A percentile compares a stretch with the other conserved stretches of the same genome.
Evolutionary conservation across 805 yeast species (phyloP).

Genomic region (Lachancea sp.): DNA sequence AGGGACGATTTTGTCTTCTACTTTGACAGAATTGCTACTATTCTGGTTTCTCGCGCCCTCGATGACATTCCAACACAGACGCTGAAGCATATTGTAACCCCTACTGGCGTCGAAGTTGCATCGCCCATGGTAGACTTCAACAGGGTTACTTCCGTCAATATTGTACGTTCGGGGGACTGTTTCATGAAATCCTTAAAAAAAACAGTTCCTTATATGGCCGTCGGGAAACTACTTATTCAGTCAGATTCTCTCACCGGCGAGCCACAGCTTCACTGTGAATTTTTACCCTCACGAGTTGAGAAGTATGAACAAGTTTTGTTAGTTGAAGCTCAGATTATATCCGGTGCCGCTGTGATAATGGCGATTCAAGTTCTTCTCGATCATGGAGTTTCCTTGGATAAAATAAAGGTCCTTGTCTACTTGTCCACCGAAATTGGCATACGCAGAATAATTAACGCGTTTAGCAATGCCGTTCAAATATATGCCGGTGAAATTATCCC

Average conservation of each 20-base stretch:
- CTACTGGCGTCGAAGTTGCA: slow-evolving; percentile 30
- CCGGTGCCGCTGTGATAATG: slow-evolving; percentile 95
- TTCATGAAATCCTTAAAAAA: slow-evolving; percentile 73
- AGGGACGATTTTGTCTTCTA: slow-evolving; percentile 80
- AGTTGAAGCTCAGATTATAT: slow-evolving; percentile 80
- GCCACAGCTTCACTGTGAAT: slow-evolving; percentile 82
- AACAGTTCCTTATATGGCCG: slow-evolving; percentile 66
- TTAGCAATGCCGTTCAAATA: slow-evolving; percentile 53
- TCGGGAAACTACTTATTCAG: slow-evolving; percentile 83
- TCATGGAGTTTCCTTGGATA: slow-evolving; percentile 56
- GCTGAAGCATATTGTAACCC: slow-evolving; percentile 36
- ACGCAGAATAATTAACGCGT: slow-evolving; percentile 65
- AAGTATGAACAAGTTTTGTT: slow-evolving; percentile 46
- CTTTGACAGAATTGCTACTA: slow-evolving; percentile 74
- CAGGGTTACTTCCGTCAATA: slow-evolving; percentile 63
- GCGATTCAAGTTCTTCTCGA: slow-evolving; percentile 83
- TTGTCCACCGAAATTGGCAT: slow-evolving; percentile 76
- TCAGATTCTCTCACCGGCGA: slow-evolving; percentile 88
- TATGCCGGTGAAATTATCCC: slow-evolving; percentile 63
- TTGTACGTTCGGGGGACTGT: slow-evolving; percentile 89
- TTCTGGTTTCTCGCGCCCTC: slow-evolving; percentile 62
- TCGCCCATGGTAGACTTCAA: slow-evolving; percentile 35
- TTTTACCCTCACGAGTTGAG: slow-evolving; percentile 46
- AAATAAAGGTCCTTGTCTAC: slow-evolving; percentile 65
- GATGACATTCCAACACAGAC: slow-evolving; percentile 43